A percentile compares a stretch with the other conserved stretches of the same genome.
Conservation (phyloP, 345 rosid genomes). For the Eucalyptus viminalis region DNA sequence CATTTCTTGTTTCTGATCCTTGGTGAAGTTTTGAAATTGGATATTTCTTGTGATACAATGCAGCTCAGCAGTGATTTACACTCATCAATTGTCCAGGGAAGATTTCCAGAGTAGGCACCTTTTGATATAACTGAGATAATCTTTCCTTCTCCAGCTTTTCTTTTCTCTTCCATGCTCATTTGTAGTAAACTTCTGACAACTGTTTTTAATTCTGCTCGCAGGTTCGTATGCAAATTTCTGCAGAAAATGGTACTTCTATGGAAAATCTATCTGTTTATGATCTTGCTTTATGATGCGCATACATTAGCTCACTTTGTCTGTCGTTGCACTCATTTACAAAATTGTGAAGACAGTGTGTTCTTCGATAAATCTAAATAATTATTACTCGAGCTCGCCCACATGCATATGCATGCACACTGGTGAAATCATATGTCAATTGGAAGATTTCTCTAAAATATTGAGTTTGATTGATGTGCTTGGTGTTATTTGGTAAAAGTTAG, state of each 20-base stretch:
- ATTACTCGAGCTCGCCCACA: background rate
- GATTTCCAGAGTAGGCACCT: slow-evolving; percentile 53
- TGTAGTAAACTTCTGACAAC: background rate
- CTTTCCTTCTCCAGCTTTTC: background rate
- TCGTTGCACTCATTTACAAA: background rate
- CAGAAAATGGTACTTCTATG: slow-evolving; percentile 47
- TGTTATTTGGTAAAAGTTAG: background rate
- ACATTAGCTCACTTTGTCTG: background rate
- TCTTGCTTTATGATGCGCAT: background rate
- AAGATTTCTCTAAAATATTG: background rate
- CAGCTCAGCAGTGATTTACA: slow-evolving; percentile 74
- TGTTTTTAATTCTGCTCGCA: slow-evolving; percentile 1
- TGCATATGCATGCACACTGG: background rate
- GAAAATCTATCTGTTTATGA: background rate
- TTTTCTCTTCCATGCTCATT: background rate
- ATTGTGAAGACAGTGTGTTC: background rate
- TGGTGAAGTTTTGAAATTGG: background rate
- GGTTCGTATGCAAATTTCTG: slow-evolving; percentile 63
- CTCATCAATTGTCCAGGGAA: slow-evolving; percentile 38
- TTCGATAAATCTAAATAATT: background rate
- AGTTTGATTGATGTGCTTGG: background rate
- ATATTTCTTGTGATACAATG: background rate
- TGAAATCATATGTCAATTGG: background rate
- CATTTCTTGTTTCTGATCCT: background rate
- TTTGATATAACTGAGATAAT: background rate